phyloP scores from a whole-genome alignment of 2,329 filamentous ascomycete species.

The Raffaelea deltoideospora region DNA sequence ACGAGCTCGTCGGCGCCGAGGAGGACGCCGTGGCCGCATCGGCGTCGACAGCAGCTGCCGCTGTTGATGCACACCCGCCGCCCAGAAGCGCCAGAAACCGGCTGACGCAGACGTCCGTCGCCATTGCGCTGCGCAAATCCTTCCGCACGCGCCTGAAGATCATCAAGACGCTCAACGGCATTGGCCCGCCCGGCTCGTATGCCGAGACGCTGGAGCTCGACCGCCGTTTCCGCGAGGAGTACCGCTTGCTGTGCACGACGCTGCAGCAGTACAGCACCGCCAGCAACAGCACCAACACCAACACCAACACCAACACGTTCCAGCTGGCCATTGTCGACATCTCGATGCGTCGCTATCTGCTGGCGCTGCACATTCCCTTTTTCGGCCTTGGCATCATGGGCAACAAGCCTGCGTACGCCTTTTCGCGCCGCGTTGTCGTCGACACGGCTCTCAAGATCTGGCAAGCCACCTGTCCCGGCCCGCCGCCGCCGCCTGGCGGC shows the following conservation, averaged over 20 bases:
- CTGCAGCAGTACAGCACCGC: constrained; percentile 12
- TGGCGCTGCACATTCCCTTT: constrained; percentile 38
- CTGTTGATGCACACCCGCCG: no score
- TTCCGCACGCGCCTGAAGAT: constrained; percentile 27
- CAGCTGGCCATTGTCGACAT: constrained; percentile 25
- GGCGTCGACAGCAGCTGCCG: no score
- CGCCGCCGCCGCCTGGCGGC: constrained; percentile 6
- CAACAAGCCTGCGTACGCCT: constrained; percentile 32
- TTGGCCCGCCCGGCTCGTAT: constrained; percentile 26
- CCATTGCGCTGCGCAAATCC: constrained; percentile 28
- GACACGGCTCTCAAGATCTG: constrained; percentile 20
- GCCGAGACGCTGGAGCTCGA: constrained; percentile 30
- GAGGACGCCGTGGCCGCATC: no score
- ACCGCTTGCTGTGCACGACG: constrained; percentile 17
- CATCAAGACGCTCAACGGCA: constrained; percentile 29
- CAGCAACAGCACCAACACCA: not conserved
- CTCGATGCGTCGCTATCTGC: constrained; percentile 27
- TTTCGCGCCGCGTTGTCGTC: constrained; percentile 33
- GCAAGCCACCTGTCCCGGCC: constrained; percentile 8
- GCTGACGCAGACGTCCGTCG: constrained; percentile 31
- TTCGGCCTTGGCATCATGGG: constrained; percentile 23
- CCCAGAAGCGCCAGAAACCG: constrained; percentile 6
- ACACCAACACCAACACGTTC: constrained; percentile 13
- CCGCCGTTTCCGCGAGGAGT: constrained; percentile 24
- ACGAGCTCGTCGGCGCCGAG: constrained; percentile 20